Conservation (phyloP, 352 stramenopile species). For the Phytophthora pisi region DNA sequence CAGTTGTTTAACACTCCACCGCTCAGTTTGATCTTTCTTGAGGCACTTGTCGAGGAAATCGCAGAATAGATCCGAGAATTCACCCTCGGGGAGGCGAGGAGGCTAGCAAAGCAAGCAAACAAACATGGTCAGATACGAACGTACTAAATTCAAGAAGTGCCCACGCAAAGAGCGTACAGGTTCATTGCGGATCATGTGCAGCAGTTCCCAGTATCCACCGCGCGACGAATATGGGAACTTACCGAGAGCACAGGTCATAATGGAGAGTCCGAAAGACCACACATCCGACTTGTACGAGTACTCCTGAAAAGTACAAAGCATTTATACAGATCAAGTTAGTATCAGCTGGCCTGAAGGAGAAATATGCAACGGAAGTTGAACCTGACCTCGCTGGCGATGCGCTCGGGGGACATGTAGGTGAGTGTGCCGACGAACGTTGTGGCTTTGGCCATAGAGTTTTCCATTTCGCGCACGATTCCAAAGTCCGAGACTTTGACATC, state of each 20-base stretch:
- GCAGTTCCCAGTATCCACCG: conserved; percentile 90
- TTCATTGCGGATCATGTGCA: conserved; percentile 90
- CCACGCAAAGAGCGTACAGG: conserved; percentile 42
- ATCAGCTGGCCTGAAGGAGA: neutral
- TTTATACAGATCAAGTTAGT: too few relatives aligned
- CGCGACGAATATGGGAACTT: conserved; percentile 88
- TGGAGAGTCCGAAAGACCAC: conserved; percentile 86
- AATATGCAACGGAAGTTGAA: neutral
- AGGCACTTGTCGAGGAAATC: conserved; percentile 87
- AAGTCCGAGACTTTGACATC: conserved; percentile 92
- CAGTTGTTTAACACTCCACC: conserved; percentile 83
- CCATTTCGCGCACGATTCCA: conserved; percentile 85
- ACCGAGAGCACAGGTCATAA: conserved; percentile 91
- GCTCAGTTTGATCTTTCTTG: conserved; percentile 77
- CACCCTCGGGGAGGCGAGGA: conserved; percentile 61
- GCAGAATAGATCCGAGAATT: conserved; percentile 77
- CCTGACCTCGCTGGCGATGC: conserved; percentile 85
- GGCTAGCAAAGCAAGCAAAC: conserved; percentile 34
- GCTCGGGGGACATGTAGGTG: conserved; percentile 94
- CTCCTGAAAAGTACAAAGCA: conserved; percentile 33
- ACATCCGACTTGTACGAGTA: conserved; percentile 91
- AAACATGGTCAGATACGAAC: neutral
- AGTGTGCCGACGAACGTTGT: conserved; percentile 93
- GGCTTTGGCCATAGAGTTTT: conserved; percentile 86
- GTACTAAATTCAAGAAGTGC: neutral